Base-by-base conservation (phyloP, 768 basidiomycete species). In the Lactifluus echinatus region DNA sequence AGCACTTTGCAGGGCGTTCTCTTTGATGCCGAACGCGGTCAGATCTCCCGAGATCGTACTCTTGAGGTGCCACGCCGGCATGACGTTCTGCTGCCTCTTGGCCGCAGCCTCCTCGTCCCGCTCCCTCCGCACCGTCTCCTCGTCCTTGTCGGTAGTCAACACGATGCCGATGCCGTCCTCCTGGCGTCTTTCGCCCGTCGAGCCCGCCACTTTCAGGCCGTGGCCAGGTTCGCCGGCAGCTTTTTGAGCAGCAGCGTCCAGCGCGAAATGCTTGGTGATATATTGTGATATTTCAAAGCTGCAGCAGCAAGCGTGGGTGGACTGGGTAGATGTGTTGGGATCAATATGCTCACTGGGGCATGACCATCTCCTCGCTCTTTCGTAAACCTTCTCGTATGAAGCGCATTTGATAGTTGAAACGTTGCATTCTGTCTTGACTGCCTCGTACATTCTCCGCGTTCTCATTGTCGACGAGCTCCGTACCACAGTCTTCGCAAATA, bases 31-130 rank as follows among this genome's bases (percentile, higher is more conserved):
- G 39, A 94, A 76, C 21, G 90, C 87, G 0, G 95, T 96, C 59
- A 93, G 74, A 63, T 94, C 88, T 8, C 93, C 93, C 3, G 92
- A 85, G 59, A 99, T 92, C 2, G 96, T 99, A 67, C 92, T 94
- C 71, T 91, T 89, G 64, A 93, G 79, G 74, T 96, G 91, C 96
- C 96, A 99, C 12, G 87, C 77, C 1, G 96, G 96, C 44, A 99
- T 74, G 0, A 84, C 81, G 67, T 98, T 97, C 73, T 98, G 93
- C 67, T 86, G 81, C 56, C 91, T 73, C 71, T 93, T 93, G 53
- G 85, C 80, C 56, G 88, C 88, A 1, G 88, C 87, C 69, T 93
- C 83, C 21, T 81, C 82, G 63, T 89, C 89, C 53, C 88, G 76
- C 68, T 91, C 87, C 65, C 76, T 73, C 57, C 80, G 80, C 60